Evolutionary conservation across 768 basidiomycete species (phyloP).

Genomic region (Trametes elegans): DNA sequence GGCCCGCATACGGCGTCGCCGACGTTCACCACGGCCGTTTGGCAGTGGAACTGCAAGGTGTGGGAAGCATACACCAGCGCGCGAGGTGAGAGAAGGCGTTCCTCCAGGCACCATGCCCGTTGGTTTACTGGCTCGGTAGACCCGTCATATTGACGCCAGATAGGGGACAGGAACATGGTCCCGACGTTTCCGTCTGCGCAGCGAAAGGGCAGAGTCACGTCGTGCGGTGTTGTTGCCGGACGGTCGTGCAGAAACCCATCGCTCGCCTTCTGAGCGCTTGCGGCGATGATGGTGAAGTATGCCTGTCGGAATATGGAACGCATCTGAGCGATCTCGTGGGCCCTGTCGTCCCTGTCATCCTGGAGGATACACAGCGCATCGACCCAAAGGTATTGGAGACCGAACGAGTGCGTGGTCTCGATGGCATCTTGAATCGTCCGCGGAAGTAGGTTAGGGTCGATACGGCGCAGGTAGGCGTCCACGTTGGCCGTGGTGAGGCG

Average conservation of each 20-base stretch:
- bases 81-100: conserved; percentile 9
- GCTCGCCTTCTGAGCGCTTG: neutral
- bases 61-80: conserved; percentile 5
- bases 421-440: conserved; percentile 15
- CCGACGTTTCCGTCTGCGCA: conserved; percentile 2
- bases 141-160: conserved; percentile 2
- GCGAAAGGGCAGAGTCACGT: neutral
- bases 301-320: conserved; percentile 4
- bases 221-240: neutral
- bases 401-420: neutral
- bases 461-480: neutral
- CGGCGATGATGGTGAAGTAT: conserved; percentile 12
- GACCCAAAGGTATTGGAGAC: conserved; percentile 15
- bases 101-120: conserved; percentile 14
- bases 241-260: conserved; percentile 13
- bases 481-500: conserved; percentile 1
- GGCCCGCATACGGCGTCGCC: neutral
- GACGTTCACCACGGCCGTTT: neutral
- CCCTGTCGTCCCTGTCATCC: conserved; percentile 5
- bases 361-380: conserved; percentile 17
- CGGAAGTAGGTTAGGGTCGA: conserved; percentile 4
- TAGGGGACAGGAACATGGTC: neutral
- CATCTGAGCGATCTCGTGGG: conserved; percentile 1
- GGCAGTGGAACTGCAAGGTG: conserved; percentile 15
- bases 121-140: neutral